Evolutionary conservation across 78 protist genomes (phyloP), one percentile per base, ranked within the genome.

Genomic region (Bodo saltans): DNA sequence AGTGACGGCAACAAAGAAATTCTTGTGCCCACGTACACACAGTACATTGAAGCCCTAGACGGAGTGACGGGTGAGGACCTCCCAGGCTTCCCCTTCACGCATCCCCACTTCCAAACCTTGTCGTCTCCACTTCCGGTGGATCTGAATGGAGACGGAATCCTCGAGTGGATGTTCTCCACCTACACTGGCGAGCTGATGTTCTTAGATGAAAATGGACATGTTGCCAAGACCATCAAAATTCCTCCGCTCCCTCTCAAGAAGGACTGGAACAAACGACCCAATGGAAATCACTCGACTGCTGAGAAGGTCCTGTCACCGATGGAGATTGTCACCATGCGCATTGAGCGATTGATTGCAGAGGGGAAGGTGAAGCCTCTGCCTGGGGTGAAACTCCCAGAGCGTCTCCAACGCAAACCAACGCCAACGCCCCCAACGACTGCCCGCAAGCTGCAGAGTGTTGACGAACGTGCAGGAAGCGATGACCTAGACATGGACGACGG

Each of bases 171-270:
- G 39, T 1, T 86, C 73, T 40, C 42, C 32, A 76, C 88, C 3
- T 68, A 67, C n/a, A 73, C 21, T 1, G 87, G 81, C 28, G 80
- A 76, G 72, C 2, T 41, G 37, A 38, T 68, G 29, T 83, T 72
- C 39, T 74, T 74, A 4, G 25, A n/a, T 4, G 52, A 70, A 27
- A 32, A 83, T 28, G 91, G 91, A 2, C 70, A 70, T 0, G 85
- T 86, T 0, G 29, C 79, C 25, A 23, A 0, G 17, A 53, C 92
- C 3, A 26, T 92, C 8, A 85, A 52, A 29, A 88, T 92, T 25
- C 92, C 95, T 17, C 95, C 93, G 30, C 74, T 92, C 37, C 71
- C 73, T 26, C 88, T 92, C 0, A 68, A 29, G 2, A 87, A 88
- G 37, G 11, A 84, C 35, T 92, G 95, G 95, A 78, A 72, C 72